Base-by-base conservation (phyloP, 768 basidiomycete genomes). In the Naganishia vaughanmartiniae region DNA sequence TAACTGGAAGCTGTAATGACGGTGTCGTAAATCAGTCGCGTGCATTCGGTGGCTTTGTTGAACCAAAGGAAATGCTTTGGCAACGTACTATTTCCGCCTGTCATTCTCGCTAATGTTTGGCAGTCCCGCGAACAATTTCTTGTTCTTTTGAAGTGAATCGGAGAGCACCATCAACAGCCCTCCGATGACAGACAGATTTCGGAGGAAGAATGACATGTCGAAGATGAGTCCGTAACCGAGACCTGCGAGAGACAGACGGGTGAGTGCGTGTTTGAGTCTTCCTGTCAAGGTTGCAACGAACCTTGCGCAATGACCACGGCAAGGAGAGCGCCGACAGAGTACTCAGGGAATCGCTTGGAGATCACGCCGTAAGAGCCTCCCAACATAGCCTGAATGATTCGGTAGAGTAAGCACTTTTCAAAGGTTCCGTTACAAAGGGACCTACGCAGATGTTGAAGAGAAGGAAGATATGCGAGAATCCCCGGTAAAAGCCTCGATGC, bases 141-240 rank as follows among this genome's bases (percentile, higher is more conserved):
- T 93, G 81, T 89, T 87, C 26, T 88, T 90, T 69, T 91, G 86
- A 86, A 98, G 90, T 0, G 92, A 91, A 81, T 99, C 96, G 73
- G 90, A 93, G 83, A 99, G 93, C 30, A 98, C 94, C 96, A 99
- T 99, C 83, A 99, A 89, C 55, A 99, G 88, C 66, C 96, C 96
- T 67, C 96, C 96, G 72, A 98, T 93, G 79, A 99, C 96, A 73
- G 89, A 91, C 69, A 99, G 86, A 83, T 98, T 99, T 81, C 96
- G 93, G 54, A 98, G 89, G 92, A 99, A 99, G 87, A 99, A 99
- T 84, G 91, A 98, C 81, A 98, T 86, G 85, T 98, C 96, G 82
- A 99, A 99, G 78, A 99, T 95, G 81, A 99, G 90, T 39, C 96
- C 96, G 78, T 99, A 99, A 75, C 96, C 96, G 75, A 99, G 90